Evolutionary conservation across 192 early-diverging fungal genomes (phyloP).

Genomic region (Linnemannia elongata): DNA sequence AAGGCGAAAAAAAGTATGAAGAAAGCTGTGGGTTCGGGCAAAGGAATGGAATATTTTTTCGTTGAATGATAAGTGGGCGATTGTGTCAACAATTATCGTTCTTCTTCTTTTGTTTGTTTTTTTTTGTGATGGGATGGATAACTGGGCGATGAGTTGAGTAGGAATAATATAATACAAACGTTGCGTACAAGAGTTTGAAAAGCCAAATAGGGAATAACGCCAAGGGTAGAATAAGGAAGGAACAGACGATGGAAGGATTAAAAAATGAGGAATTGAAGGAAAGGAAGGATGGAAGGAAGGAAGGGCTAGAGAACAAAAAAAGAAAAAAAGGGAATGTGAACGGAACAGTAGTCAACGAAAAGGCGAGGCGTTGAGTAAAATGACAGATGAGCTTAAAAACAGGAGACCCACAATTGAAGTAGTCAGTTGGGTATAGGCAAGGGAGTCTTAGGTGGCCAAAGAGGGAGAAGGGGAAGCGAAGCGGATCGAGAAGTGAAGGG

Average conservation of each 20-base stretch:
- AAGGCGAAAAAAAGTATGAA: background rate
- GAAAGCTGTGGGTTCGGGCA: constrained; percentile 7
- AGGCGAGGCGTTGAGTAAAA: background rate
- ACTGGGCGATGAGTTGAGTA: background rate
- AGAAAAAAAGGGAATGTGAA: constrained; percentile 6
- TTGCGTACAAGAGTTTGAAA: background rate
- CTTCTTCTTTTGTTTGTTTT: background rate
- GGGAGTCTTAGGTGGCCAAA: background rate
- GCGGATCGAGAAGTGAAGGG: constrained; percentile 10
- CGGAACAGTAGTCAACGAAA: constrained; percentile 3
- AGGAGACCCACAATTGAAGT: background rate
- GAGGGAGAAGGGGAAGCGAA: constrained; percentile 15
- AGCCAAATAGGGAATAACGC: constrained; percentile 11
- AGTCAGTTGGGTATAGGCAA: background rate
- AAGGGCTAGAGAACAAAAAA: background rate
- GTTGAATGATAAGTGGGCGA: constrained; percentile 3
- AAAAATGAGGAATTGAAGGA: background rate
- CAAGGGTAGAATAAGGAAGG: background rate
- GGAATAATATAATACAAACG: background rate
- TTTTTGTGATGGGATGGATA: constrained; percentile 12
- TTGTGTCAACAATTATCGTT: background rate
- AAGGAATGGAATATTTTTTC: background rate
- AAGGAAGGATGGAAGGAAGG: background rate
- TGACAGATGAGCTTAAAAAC: constrained; percentile 2
- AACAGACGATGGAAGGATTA: background rate